phyloP scores from a whole-genome alignment of 169 alveolate genomes.

The Toxoplasma gondii region DNA sequence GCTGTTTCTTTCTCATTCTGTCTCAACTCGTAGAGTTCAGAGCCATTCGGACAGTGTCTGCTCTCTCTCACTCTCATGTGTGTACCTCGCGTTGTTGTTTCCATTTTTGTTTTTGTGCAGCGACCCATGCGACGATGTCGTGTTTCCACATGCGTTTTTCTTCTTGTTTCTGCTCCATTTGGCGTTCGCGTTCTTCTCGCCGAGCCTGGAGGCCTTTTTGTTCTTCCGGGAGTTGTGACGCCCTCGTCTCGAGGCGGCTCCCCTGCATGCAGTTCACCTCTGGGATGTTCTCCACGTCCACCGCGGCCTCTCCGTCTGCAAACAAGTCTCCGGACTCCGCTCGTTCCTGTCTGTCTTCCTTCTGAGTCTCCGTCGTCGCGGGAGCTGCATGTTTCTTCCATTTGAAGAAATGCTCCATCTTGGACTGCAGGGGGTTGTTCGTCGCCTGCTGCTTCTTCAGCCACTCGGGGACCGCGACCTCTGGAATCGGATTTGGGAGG shows the following conservation, averaged over 20 bases:
- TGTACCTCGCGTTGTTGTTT: background rate
- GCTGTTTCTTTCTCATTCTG: too few relatives aligned
- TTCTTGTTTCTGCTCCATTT: background rate
- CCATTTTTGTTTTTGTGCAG: background rate
- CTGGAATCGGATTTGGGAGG: conserved; percentile 55
- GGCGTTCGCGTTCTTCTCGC: background rate
- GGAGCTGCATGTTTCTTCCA: background rate
- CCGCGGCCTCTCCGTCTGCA: background rate
- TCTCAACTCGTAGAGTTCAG: too few relatives aligned
- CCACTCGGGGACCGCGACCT: conserved; percentile 52
- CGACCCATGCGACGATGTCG: background rate
- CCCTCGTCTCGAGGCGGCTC: background rate
- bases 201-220: background rate
- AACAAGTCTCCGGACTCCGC: background rate
- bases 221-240: background rate
- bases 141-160: background rate
- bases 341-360: background rate
- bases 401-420: background rate
- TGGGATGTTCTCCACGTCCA: background rate
- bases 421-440: background rate
- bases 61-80: background rate
- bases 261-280: background rate
- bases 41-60: too few relatives aligned
- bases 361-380: background rate
- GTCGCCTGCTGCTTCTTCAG: conserved; percentile 31